phyloP scores from a whole-genome alignment of 768 basidiomycete genomes.

The Panaeolus papilionaceus region DNA sequence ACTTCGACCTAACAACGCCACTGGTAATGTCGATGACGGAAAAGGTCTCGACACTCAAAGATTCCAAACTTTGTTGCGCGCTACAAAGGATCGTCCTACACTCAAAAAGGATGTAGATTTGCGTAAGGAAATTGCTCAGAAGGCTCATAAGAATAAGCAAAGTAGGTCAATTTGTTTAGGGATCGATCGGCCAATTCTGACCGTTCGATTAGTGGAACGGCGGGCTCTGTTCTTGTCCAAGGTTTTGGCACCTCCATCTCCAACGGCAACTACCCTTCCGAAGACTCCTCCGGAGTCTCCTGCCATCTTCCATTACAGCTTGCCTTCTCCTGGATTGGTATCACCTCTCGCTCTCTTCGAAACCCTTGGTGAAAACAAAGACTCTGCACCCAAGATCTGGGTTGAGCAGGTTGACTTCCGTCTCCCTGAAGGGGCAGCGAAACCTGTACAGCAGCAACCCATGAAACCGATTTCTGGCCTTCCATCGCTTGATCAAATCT shows the following conservation, averaged over 20 bases:
- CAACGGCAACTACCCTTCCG: slow-evolving; percentile 60
- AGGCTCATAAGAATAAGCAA: slow-evolving; percentile 76
- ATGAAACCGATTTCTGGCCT: slow-evolving; percentile 35
- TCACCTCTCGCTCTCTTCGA: slow-evolving; percentile 70
- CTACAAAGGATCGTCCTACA: slow-evolving; percentile 62
- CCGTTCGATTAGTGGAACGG: slow-evolving; percentile 60
- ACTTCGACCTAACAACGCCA: slow-evolving; percentile 57
- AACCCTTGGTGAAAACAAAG: slow-evolving; percentile 43
- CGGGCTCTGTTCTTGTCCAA: slow-evolving; percentile 80
- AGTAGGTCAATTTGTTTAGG: slow-evolving; percentile 48
- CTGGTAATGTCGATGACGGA: slow-evolving; percentile 39
- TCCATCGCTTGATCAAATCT: slow-evolving; percentile 81
- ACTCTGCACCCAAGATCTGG: slow-evolving; percentile 50
- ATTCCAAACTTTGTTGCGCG: slow-evolving; percentile 68
- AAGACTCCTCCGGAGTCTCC: slow-evolving; percentile 77
- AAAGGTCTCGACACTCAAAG: slow-evolving; percentile 67
- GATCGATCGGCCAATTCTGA: background rate
- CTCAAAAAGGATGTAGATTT: slow-evolving; percentile 61
- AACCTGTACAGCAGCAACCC: slow-evolving; percentile 22
- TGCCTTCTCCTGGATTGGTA: slow-evolving; percentile 71
- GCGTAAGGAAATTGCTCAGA: slow-evolving; percentile 76
- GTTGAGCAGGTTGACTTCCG: slow-evolving; percentile 74
- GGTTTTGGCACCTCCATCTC: slow-evolving; percentile 69
- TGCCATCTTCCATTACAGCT: slow-evolving; percentile 68
- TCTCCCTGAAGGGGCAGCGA: slow-evolving; percentile 36